A percentile compares a stretch with the other conserved stretches of the same genome.
Conservation (phyloP, 371 early-diverging fungal genomes). For the Smittium culicis region DNA sequence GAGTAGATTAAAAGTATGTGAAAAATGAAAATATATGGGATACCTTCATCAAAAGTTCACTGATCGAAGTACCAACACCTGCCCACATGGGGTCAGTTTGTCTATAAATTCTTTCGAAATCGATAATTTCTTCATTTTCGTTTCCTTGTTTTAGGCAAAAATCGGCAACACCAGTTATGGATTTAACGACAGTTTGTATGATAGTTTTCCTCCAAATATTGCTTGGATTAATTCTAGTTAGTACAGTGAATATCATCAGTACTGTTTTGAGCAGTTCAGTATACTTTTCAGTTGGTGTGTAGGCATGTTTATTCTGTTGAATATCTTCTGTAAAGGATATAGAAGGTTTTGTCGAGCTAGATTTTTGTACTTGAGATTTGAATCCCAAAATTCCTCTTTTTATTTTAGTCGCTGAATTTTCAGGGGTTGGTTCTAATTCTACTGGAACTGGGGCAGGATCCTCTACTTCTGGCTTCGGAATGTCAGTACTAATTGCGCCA, state of each 20-base stretch:
- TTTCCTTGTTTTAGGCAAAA: conserved; percentile 12
- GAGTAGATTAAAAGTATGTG: too few relatives aligned
- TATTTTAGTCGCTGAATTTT: background rate
- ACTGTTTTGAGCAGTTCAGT: conserved; percentile 7
- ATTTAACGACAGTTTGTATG: conserved; percentile 9
- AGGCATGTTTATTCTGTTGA: background rate
- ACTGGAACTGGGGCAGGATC: background rate
- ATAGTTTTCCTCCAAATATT: background rate
- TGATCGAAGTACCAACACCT: conserved; percentile 3
- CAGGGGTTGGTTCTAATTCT: background rate
- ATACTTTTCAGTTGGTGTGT: conserved; percentile 1
- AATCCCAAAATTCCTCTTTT: background rate
- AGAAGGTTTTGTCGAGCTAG: background rate
- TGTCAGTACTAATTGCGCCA: conserved; percentile 4
- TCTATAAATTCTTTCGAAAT: background rate
- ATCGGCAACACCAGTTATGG: conserved; percentile 7
- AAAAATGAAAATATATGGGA: too few relatives aligned
- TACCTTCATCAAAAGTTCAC: conserved; percentile 9
- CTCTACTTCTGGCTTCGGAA: background rate
- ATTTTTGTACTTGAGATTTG: background rate
- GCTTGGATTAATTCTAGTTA: background rate
- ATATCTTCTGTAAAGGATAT: background rate
- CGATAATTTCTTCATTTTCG: conserved; percentile 9
- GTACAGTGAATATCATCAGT: conserved; percentile 9
- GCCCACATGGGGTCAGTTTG: conserved; percentile 8